Percentiles rank a stretch among this genome's conserved stretches.
These are phyloP conservation scores for Nakazawaea ishiwadae DNA, from an alignment of 805 yeast species.

Conservation along the genomic window DNA sequence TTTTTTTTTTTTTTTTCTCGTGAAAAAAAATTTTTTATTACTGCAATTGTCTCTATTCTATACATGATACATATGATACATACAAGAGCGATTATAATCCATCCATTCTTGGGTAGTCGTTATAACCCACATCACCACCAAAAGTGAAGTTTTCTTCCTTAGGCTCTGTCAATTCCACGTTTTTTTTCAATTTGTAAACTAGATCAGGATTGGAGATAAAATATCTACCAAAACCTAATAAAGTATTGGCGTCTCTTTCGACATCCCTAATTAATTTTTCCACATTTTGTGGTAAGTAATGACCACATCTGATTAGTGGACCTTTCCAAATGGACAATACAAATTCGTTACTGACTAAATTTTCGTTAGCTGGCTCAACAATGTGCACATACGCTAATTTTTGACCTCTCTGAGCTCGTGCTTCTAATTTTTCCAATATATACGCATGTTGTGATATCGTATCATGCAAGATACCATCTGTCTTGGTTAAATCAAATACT, in stretches of 20 bases:
- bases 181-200: slow-evolving; percentile 27
- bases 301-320: slow-evolving; percentile 35
- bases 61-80: not conserved
- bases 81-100: not conserved
- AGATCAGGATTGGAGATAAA: slow-evolving; percentile 37
- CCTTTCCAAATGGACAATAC: slow-evolving; percentile 41
- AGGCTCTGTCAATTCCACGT: slow-evolving; percentile 25
- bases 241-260: slow-evolving; percentile 29
- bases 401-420: slow-evolving; percentile 23
- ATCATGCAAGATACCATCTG: slow-evolving; percentile 28
- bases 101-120: slow-evolving; percentile 13
- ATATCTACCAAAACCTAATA: slow-evolving; percentile 32
- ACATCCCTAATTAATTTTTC: slow-evolving; percentile 7
- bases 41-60: no score
- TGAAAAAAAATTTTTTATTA: not conserved
- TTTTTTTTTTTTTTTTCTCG: not conserved
- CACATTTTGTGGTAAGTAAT: slow-evolving; percentile 16
- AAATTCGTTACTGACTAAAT: slow-evolving; percentile 29
- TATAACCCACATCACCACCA: slow-evolving; percentile 26
- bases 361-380: slow-evolving; percentile 28
- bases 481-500: slow-evolving; percentile 24
- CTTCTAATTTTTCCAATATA: slow-evolving; percentile 27
- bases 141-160: slow-evolving; percentile 28
- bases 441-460: slow-evolving; percentile 27
- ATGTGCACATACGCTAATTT: slow-evolving; percentile 31